Base-by-base conservation (phyloP, 768 basidiomycete species). In the Rhodotorula toruloides region DNA sequence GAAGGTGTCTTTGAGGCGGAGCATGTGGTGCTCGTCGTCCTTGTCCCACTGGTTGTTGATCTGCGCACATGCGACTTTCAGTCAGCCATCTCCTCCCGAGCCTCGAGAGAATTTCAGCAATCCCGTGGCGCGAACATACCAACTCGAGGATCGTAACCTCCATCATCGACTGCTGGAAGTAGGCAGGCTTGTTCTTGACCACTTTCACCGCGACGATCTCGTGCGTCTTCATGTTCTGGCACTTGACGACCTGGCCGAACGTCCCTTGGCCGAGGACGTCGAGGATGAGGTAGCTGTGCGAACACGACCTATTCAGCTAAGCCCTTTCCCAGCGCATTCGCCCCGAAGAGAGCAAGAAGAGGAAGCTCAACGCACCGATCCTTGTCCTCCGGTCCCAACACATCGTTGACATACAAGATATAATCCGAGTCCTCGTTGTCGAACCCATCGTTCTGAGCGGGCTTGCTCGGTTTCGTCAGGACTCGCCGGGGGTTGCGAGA, bases 131-230 rank as follows among this genome's bases (percentile, higher is more conserved):
- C n/a, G n/a, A n/a, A 83, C 89, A 67, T 61, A 93, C 93, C 79
- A 98, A 80, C 77, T 98, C 91, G 50, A 99, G 81, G 67, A 99
- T 98, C 2, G 92, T 96, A 34, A 98, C 94, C 79, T 99, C 96
- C 96, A 99, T 99, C 89, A 96, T 97, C 78, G 89, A 91, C 79
- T 99, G 96, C 76, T 98, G 97, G 79, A 96, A 92, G 81, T 99
- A 99, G 1, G 96, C 96, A 10, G 94, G 96, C 79, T 98, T 99
- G 79, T 99, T 99, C 82, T 99, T 99, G 72, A 99, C 91, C 13
- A 99, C 96, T 79, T 98, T 99, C 67, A 99, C 96, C 31, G 96
- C 96, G 49, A 96, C 91, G 60, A 98, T 90, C 77, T 97, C 94
- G 78, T 98, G 92, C 37, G 91, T 96, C 81, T 93, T 91, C 87